phyloP scores from a whole-genome alignment of 192 early-diverging fungal species.

The Pilobolus umbonatus region DNA sequence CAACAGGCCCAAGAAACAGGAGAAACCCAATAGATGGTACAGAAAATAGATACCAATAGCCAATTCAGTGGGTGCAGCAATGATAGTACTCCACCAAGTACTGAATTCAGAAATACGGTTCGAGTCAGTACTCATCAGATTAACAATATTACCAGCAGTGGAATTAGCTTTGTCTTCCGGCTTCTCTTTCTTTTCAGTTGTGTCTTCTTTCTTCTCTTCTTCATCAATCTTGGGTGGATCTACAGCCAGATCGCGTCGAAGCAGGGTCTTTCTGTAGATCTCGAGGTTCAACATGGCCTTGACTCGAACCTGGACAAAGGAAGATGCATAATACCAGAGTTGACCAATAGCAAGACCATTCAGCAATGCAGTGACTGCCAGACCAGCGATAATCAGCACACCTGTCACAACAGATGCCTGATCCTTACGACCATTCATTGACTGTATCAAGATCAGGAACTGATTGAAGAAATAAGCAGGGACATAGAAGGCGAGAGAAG shows the following conservation, averaged over 20 bases:
- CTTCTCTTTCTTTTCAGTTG: conserved; percentile 20
- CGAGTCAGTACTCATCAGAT: conserved; percentile 71
- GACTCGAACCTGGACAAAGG: conserved; percentile 27
- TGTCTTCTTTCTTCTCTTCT: conserved; percentile 11
- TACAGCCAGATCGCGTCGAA: conserved; percentile 43
- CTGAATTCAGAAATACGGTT: conserved; percentile 53
- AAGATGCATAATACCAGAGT: conserved; percentile 30
- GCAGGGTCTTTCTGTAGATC: conserved; percentile 61
- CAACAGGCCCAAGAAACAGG: conserved; percentile 70
- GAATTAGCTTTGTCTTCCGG: conserved; percentile 26
- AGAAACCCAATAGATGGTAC: conserved; percentile 74
- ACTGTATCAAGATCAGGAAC: conserved; percentile 18
- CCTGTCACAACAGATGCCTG: conserved; percentile 42
- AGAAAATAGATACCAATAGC: conserved; percentile 62
- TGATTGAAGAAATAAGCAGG: conserved; percentile 33
- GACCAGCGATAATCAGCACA: conserved; percentile 52
- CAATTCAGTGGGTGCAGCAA: conserved; percentile 58
- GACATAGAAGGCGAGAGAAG: conserved; percentile 8
- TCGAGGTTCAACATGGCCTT: conserved; percentile 42
- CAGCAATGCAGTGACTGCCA: conserved; percentile 43
- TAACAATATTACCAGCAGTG: conserved; percentile 65
- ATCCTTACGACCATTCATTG: neutral
- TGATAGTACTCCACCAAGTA: conserved; percentile 47
- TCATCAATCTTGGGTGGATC: conserved; percentile 12
- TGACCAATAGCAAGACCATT: conserved; percentile 33